Percentiles rank a stretch among this genome's conserved stretches.
Conservation (phyloP, 306 rosid genomes). For the Ceratonia siliqua region DNA sequence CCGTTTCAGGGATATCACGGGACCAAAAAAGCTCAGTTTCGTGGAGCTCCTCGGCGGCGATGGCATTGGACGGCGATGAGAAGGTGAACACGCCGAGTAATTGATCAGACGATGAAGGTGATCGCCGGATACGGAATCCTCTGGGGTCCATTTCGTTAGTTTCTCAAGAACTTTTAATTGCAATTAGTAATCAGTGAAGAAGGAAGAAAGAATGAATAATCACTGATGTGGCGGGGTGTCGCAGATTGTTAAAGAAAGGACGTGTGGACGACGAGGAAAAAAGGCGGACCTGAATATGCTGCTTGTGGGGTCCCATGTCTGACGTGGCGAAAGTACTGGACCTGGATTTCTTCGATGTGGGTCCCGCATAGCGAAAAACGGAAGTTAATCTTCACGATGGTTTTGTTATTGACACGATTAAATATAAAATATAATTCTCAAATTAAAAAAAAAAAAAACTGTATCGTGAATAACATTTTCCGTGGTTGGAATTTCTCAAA, state of each 20-base stretch:
- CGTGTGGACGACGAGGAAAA: not conserved
- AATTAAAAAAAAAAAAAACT: too few relatives aligned
- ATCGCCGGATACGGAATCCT: constrained; percentile 39
- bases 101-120: constrained; percentile 47
- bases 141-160: constrained; percentile 43
- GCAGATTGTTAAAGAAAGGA: constrained; percentile 7
- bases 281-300: not conserved
- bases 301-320: constrained; percentile 20
- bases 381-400: not conserved
- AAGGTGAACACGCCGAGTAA: constrained; percentile 46
- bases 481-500: not conserved
- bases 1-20: constrained; percentile 27
- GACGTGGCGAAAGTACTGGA: constrained; percentile 5
- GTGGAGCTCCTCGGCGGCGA: constrained; percentile 47
- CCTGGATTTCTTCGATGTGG: not conserved
- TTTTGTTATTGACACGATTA: not conserved
- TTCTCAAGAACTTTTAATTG: not conserved
- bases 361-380: not conserved
- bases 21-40: constrained; percentile 64
- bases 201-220: not conserved
- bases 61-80: constrained; percentile 23
- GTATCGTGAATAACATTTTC: not conserved
- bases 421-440: too few relatives aligned
- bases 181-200: not conserved
- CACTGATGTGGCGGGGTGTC: constrained; percentile 49